Evolutionary conservation across 805 yeast genomes (phyloP), one percentile per base, ranked within the genome.

Genomic region (Hanseniaspora clermontiae): DNA sequence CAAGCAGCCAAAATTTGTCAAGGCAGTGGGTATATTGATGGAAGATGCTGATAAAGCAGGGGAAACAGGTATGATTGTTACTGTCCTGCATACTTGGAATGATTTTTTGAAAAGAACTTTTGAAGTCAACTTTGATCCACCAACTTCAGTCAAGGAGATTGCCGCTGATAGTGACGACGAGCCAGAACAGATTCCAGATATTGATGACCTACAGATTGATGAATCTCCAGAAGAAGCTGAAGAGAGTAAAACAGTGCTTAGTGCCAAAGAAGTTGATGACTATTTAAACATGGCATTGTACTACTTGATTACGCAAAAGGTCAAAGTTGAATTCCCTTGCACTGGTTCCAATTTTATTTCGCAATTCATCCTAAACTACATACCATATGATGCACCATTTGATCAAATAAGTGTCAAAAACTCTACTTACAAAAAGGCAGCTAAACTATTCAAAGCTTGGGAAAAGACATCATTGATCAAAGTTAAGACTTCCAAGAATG

Each of bases 381-480:
- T 91, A n/a, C 95, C 96, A 0, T 32, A 47, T 24, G 49, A 47
- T n/a, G 27, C 50, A 5, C 51, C 56, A 15, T 74, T 78, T 0
- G 76, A 84, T 55, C 83, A 81, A 62, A 77, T 82, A 42, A 82
- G 78, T 61, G 77, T 85, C 58, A 90, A 89, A 68, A 84, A 81
- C 64, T 82, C 96, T 0, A 79, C 89, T 2, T 91, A 95, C 95
- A 89, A 86, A 68, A 91, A 91, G 65, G 80, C 91, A 4, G 77
- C 89, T 14, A 90, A 89, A 66, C 88, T 83, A 64, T 70, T 91
- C 55, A 91, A 88, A 65, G 82, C 85, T 7, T 87, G 90, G 82
- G 96, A 87, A 61, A 91, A 88, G 66, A 74, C 76, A 46, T 80
- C 80, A 1, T 78, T 82, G 56, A 59, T 93, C 24, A 81, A 80